Base-by-base conservation (phyloP, 306 rosid species). In the Gastrolobium bilobum region DNA sequence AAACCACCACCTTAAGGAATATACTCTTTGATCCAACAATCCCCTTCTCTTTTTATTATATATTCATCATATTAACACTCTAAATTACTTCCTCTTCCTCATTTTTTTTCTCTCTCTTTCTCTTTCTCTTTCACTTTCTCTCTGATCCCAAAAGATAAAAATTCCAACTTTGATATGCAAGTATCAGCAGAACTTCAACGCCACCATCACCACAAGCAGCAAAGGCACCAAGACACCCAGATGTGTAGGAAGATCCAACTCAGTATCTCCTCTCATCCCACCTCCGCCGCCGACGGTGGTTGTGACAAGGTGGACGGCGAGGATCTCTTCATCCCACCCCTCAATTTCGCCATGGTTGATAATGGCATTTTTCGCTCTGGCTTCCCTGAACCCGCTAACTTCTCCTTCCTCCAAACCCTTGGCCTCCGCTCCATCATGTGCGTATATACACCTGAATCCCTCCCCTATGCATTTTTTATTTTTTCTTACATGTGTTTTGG, bases 331-430 rank as follows among this genome's bases (percentile, higher is more conserved):
- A 48, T 84, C 7, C 99, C 97, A n/a, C 98, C 99, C 14, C 87
- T 93, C 81, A 96, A 96, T 95, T 96, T 96, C 77, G 71, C 99
- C 33, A 81, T 90, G 87, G 99, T 96, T 44, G 99, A 96, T 74
- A 87, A 87, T 29, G 98, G 98, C 97, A 87, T 96, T 89, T 96
- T 93, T 86, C 85, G 99, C 70, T 96, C 98, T 34, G 99, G 99
- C 37, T 96, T 96, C 82, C 99, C 99, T 13, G 88, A 89, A 50
- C 88, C 93, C 7, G 84, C 89, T 73, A 93, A 96, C 94, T 93
- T 96, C 86, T 71, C 91, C 54, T 96, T 96, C 87, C 89, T 96
- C 33, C 91, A 93, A 62, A 86, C 92, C 73, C 89, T 96, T 60
- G 88, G 90, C 78, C 97, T 96, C 46, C 96, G 98, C 68, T 93